Percentiles rank a stretch among this genome's conserved stretches.
phyloP scores from a whole-genome alignment of 441 rosid genomes.

The Adansonia grandidieri region DNA sequence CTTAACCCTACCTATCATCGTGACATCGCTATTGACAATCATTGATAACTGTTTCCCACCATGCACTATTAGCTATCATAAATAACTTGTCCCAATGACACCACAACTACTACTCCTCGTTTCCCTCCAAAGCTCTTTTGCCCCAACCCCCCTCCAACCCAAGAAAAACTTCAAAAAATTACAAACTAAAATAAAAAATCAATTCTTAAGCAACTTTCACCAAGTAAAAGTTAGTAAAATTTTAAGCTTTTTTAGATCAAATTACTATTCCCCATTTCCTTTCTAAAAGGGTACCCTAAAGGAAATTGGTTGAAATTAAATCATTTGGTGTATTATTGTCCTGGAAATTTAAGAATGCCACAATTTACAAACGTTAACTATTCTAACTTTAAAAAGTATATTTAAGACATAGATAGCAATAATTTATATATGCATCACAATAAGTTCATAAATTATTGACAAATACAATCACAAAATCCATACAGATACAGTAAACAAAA shows the following conservation, averaged over 20 bases:
- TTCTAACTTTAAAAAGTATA: background rate
- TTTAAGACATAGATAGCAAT: background rate
- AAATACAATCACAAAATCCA: background rate
- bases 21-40: background rate
- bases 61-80: background rate
- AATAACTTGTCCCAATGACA: background rate
- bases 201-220: background rate
- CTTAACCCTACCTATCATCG: too few species aligned
- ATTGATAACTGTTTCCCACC: background rate
- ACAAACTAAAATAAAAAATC: background rate
- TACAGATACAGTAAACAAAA: background rate
- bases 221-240: background rate
- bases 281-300: background rate
- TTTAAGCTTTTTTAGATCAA: background rate
- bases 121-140: background rate
- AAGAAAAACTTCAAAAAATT: background rate
- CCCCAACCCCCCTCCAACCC: background rate
- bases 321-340: background rate
- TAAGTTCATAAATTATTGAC: background rate
- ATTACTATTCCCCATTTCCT: background rate
- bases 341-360: background rate
- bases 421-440: background rate
- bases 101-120: too few species aligned
- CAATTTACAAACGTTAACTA: background rate
- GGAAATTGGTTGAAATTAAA: background rate